Evolutionary conservation across 75 land plant genomes (phyloP), one percentile per base, ranked within the genome.

Genomic region (Pseudotsuga menziesii): DNA sequence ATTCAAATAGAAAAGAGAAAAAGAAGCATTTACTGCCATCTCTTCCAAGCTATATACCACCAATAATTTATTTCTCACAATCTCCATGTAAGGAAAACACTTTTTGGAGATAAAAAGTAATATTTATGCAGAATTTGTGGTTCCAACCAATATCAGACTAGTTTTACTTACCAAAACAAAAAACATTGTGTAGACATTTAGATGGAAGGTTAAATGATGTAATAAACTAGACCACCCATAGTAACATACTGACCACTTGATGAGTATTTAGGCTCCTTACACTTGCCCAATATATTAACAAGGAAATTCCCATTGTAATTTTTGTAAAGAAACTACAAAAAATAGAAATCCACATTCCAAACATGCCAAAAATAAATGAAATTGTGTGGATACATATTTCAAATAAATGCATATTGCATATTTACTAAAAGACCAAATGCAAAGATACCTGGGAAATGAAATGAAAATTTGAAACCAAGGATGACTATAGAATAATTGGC

Each of bases 21-120:
- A 89, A 77, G 89, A 91, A n/a, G 93, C 91, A 78, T 91, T 83
- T 57, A 91, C 91, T 72, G 87, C 89, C 87, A 91, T 87, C 71
- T 89, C 93, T 72, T 91, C 91, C 85, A 91, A 85, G 77, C 93
- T 89, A 88, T 84, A 85, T 56, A 54, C 62, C 22, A 56, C 54
- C 22, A 35, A 32, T 69, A 58, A 25, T 25, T 22, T n/a, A 20
- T 12, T 25, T 16, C 16, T n/a, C n/a, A 55, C 17, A 48, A 72
- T 48, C 0, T 57, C 9, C 14, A 13, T 54, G 9, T 39, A 73
- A 17, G 6, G 9, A 32, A 55, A 4, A 55, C 11, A 59, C 22
- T 59, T 4, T 4, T 19, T 59, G 61, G 61, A 19, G 4, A 59
- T 27, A 19, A 1, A 11, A 7, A 15, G 36, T 19, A 7, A 27